Conservation (phyloP, 73 alveolate species). For the Paramecium octaurelia region DNA sequence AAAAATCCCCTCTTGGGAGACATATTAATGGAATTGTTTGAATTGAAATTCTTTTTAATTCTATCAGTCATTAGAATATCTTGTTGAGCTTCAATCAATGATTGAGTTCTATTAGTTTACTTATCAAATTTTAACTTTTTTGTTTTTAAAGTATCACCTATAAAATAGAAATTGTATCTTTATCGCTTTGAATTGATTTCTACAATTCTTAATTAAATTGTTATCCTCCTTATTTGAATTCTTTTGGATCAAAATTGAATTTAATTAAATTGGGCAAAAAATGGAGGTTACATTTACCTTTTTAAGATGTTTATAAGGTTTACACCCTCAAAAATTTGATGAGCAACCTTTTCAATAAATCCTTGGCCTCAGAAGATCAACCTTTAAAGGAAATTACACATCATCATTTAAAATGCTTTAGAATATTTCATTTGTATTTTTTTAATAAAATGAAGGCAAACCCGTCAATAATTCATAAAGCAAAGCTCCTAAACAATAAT, state of each 20-base stretch:
- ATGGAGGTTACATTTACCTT: slow-evolving; percentile 34
- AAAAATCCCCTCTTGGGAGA: neutral
- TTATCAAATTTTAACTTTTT: neutral
- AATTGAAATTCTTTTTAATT: neutral
- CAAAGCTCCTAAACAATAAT: slow-evolving; percentile 70
- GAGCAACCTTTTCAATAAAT: slow-evolving; percentile 49
- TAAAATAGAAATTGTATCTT: slow-evolving; percentile 24
- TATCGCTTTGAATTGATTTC: neutral
- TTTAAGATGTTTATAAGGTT: slow-evolving; percentile 22
- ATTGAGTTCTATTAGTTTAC: neutral
- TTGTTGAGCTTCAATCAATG: neutral
- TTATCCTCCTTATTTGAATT: slow-evolving; percentile 46
- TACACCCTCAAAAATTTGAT: slow-evolving; percentile 24
- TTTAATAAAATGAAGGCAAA: slow-evolving; percentile 73
- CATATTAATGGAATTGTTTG: neutral
- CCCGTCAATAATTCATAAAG: slow-evolving; percentile 73
- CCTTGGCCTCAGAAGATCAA: slow-evolving; percentile 31
- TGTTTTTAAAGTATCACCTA: neutral
- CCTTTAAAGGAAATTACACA: slow-evolving; percentile 49
- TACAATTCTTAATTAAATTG: neutral
- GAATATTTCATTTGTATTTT: slow-evolving; percentile 55
- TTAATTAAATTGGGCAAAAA: slow-evolving; percentile 11
- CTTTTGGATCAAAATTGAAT: slow-evolving; percentile 54
- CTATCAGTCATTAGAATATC: neutral
- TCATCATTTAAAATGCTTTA: slow-evolving; percentile 45